Conservation (phyloP, 495 filamentous ascomycete species). For the Neurospora discreta region DNA sequence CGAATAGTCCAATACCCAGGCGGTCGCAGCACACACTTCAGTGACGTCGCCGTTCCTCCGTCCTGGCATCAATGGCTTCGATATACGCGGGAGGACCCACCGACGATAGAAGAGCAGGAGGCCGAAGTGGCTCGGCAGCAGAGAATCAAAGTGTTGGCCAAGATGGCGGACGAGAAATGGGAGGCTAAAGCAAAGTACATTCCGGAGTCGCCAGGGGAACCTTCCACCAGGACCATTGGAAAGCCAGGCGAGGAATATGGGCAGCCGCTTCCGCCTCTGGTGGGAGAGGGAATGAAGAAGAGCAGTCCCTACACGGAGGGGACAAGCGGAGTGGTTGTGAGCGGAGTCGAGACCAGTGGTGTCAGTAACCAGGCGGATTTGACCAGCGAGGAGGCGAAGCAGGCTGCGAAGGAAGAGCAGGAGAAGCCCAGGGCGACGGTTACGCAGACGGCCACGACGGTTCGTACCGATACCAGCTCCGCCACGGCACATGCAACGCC, state of each 20-base stretch:
- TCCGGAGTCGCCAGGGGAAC: slow-evolving; percentile 6
- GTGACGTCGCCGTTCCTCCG: slow-evolving; percentile 52
- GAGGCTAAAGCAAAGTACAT: slow-evolving; percentile 49
- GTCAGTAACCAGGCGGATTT: too few species aligned
- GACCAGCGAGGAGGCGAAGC: not conserved
- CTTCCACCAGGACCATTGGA: not conserved
- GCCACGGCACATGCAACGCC: not conserved
- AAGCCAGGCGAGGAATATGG: not conserved
- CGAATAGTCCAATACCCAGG: slow-evolving; percentile 57
- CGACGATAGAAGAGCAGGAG: slow-evolving; percentile 63
- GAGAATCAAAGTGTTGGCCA: slow-evolving; percentile 63
- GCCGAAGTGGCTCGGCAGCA: slow-evolving; percentile 55
- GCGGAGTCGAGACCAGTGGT: too few species aligned
- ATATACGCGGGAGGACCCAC: slow-evolving; percentile 58
- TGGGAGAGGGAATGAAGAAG: not conserved
- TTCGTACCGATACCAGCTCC: not conserved
- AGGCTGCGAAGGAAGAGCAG: not conserved
- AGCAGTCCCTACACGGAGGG: not conserved
- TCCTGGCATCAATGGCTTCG: slow-evolving; percentile 98
- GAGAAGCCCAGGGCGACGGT: not conserved
- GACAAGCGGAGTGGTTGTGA: not conserved
- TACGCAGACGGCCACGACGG: not conserved
- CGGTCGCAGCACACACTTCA: slow-evolving; percentile 44
- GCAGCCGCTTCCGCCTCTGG: not conserved
- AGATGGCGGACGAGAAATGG: slow-evolving; percentile 77